Base-by-base conservation (phyloP, 2,329 filamentous ascomycete species). In the Lecanosticta acicola region DNA sequence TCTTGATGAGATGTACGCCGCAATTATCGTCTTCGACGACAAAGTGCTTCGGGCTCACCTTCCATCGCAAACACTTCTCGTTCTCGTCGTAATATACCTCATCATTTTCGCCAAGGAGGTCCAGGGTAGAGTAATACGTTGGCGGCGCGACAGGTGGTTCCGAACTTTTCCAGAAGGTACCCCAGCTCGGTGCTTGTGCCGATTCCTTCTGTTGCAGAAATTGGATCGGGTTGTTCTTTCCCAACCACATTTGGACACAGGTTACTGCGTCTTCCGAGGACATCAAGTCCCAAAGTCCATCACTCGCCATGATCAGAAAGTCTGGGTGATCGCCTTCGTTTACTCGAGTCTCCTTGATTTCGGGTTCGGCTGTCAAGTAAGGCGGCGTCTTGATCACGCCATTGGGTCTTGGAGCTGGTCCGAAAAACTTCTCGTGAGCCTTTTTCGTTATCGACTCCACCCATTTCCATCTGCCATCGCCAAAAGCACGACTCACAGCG, bases 391-490 rank as follows among this genome's bases (percentile, higher is more conserved):
- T 62, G 58, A 55, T 57, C 46, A 53, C 63, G 13, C 56, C 62
- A 11, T 70, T 65, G 2, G 76, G 73, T 0, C 71, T 65, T 0
- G 70, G 70, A 1, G 48, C 36, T n/a, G 72, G 71, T 37, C 74
- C 77, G 59, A 70, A 77, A 64, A 71, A 80, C 41, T 71, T 69
- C 46, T 62, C 58, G 51, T 71, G 68, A 14, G 73, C 65, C 2
- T 69, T 61, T 26, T 66, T 60, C 46, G 76, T 69, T 4, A 78
- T 63, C 2, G 74, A 69, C 11, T 73, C 59, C 3, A 76, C 61
- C 79, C 81, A 85, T 61, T 87, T 87, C 79, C 80, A 85, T 47
- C 77, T 72, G 41, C 76, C 72, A 59, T 87, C 83, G 13, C 84
- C 84, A 59, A 87, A 86, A 0, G 80, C 82, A 3, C 83, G 73